Base-by-base conservation (phyloP, 495 filamentous ascomycete genomes). In the Polyplosphaeria fusca region DNA sequence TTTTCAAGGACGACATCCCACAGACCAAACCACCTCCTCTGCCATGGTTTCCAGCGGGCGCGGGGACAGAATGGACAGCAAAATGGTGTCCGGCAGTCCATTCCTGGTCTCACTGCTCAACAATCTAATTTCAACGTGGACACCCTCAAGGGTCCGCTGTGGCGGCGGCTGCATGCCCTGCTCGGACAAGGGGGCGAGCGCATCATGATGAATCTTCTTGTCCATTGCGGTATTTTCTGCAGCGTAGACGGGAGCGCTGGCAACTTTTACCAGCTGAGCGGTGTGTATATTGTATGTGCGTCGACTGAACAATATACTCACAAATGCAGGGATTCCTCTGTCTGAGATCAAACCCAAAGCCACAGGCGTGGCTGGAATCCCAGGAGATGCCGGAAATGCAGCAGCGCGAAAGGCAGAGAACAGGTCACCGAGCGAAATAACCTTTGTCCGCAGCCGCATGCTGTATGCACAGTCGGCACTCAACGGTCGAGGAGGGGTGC, bases 371-470 rank as follows among this genome's bases (percentile, higher is more conserved):
- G 24, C 28, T 11, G 26, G 16, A 12, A 24, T 19, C 26, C 45
- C n/a, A 27, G 5, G 42, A 12, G 26, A 23, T n/a, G n/a, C 7
- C 30, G n/a, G n/a, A 35, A n/a, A 7, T 9, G n/a, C n/a, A 9
- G 9, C 30, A 35, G 30, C 30, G n/a, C 30, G 7, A 7, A 35
- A 7, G 5, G 5, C 18, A 11, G 58, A 57, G 20, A 25, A 38
- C 12, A 35, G 54, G 25, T 58, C 52, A 27, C 59, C 61, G 30
- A 53, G 50, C 9, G 58, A 44, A 13, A 90, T 97, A 52, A 68
- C 72, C 1, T 92, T 98, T 68, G 81, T 90, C 18, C 85, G 90
- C 52, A 87, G 82, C 64, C 81, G 89, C 4, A 95, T 95, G 79
- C 77, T 96, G 28, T 96, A 96, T 70, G 86, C 88, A 19, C 81